Percentiles rank a stretch among this genome's conserved stretches.
Evolutionary conservation across 352 stramenopile species (phyloP).

Genomic region (Phytophthora foliorum): DNA sequence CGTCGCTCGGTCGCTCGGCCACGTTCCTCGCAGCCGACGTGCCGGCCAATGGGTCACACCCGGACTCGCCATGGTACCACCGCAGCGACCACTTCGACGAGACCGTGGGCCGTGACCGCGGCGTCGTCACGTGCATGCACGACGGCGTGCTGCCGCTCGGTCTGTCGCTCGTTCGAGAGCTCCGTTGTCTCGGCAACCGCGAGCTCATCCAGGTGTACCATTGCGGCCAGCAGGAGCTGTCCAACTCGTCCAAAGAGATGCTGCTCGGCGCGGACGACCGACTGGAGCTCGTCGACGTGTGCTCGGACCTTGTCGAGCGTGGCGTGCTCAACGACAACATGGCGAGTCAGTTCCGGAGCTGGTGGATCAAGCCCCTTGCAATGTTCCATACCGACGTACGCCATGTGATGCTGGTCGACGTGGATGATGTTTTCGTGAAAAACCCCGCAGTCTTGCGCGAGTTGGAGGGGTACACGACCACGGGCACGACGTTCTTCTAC

Average conservation of each 20-base stretch:
- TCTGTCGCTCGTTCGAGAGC: conserved; percentile 49
- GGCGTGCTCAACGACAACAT: conserved; percentile 20
- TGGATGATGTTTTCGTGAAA: conserved; percentile 47
- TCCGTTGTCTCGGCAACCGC: conserved; percentile 46
- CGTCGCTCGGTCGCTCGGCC: conserved; percentile 13
- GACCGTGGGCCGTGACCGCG: conserved; percentile 34
- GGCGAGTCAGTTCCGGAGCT: conserved; percentile 37
- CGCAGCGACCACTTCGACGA: conserved; percentile 41
- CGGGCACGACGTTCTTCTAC: conserved; percentile 44
- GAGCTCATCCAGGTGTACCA: conserved; percentile 55
- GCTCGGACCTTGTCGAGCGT: conserved; percentile 36
- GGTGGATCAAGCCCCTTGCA: conserved; percentile 49
- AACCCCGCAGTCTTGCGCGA: conserved; percentile 50
- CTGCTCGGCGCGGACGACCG: conserved; percentile 28
- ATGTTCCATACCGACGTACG: conserved; percentile 39
- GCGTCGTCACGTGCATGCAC: conserved; percentile 49
- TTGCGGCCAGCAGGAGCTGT: conserved; percentile 47
- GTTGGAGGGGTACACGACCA: conserved; percentile 48
- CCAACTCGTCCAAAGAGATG: conserved; percentile 24
- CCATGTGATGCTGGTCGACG: conserved; percentile 37
- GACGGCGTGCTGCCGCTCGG: conserved; percentile 43
- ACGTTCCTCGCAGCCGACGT: conserved; percentile 30
- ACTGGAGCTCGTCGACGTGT: conserved; percentile 51
- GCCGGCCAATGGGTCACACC: conserved; percentile 19
- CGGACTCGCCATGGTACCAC: conserved; percentile 25